Percentiles rank a stretch among this genome's conserved stretches.
These are phyloP conservation scores for Aquilaria sinensis DNA, from an alignment of 345 rosid genomes.

Conservation along the genomic window DNA sequence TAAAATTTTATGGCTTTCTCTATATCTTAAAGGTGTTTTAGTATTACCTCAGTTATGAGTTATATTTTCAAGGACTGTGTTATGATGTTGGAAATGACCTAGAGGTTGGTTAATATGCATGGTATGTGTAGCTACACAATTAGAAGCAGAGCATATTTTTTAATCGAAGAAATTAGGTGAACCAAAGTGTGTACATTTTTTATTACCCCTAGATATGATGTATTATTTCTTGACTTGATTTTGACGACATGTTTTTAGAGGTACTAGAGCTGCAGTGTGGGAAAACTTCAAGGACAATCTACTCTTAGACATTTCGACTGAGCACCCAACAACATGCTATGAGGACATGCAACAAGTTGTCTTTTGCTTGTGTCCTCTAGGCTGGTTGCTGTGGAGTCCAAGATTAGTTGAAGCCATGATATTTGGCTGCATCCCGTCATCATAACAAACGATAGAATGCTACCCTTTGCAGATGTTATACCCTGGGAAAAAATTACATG, in stretches of 20 bases:
- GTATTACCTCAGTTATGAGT: too few species aligned
- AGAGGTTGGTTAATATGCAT: slow-evolving; percentile 98
- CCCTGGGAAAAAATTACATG: slow-evolving; percentile 78
- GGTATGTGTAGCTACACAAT: slow-evolving; percentile 38
- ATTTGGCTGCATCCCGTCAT: slow-evolving; percentile 99
- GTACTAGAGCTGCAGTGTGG: slow-evolving; percentile 99
- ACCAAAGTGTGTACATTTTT: not conserved
- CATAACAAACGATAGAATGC: slow-evolving; percentile 90
- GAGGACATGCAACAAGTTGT: slow-evolving; percentile 98
- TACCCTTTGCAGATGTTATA: slow-evolving; percentile 96
- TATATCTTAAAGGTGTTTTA: too few species aligned
- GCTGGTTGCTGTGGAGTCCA: slow-evolving; percentile 99
- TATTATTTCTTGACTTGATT: not conserved
- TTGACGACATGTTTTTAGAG: slow-evolving; percentile 41
- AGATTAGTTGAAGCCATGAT: slow-evolving; percentile 97
- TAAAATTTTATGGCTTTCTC: too few species aligned
- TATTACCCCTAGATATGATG: not conserved
- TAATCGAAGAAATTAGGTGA: too few species aligned
- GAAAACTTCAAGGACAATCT: slow-evolving; percentile 98
- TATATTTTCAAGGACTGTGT: slow-evolving; percentile 93
- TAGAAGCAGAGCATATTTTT: not conserved
- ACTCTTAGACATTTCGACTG: slow-evolving; percentile 92
- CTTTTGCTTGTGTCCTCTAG: slow-evolving; percentile 95
- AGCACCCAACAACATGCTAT: slow-evolving; percentile 91
- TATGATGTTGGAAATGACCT: slow-evolving; percentile 97